Conservation (phyloP, 805 yeast genomes). For the Komagataella pseudopastoris region DNA sequence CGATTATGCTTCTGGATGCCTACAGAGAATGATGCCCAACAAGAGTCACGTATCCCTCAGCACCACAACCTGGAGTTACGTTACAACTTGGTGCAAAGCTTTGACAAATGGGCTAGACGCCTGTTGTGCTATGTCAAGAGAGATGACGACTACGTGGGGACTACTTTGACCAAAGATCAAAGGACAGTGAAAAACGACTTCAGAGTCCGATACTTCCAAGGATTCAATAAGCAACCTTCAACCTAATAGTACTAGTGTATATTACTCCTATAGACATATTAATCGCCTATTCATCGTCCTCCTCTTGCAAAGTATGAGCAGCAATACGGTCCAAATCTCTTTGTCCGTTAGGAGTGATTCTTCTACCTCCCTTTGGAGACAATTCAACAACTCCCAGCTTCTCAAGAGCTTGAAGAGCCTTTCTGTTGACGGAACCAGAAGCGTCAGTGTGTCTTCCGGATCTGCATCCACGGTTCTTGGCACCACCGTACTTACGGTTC, state of each 20-base stretch:
- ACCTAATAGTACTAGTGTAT: slow-evolving; percentile 1
- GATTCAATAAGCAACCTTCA: slow-evolving; percentile 24
- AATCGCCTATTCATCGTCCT: slow-evolving; percentile 39
- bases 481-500: slow-evolving; percentile 98
- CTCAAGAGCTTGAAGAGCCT: slow-evolving; percentile 94
- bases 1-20: slow-evolving; percentile 97
- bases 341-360: slow-evolving; percentile 98
- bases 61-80: slow-evolving; percentile 61
- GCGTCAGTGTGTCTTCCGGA: slow-evolving; percentile 98
- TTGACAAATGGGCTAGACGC: slow-evolving; percentile 88
- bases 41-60: slow-evolving; percentile 55
- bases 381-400: slow-evolving; percentile 95
- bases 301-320: slow-evolving; percentile 93
- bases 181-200: slow-evolving; percentile 42
- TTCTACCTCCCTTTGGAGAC: slow-evolving; percentile 98
- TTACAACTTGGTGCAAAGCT: slow-evolving; percentile 72
- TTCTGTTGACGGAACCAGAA: slow-evolving; percentile 99
- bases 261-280: slow-evolving; percentile 3
- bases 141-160: slow-evolving; percentile 33
- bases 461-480: slow-evolving; percentile 97
- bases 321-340: slow-evolving; percentile 99
- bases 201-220: slow-evolving; percentile 64
- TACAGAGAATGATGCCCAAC: slow-evolving; percentile 77
- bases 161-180: slow-evolving; percentile 25
- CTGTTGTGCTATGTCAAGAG: slow-evolving; percentile 68